Percentiles rank a stretch among this genome's conserved stretches.
Evolutionary conservation across 1,284 basidiomycete species (phyloP).

Genomic region (Cryptococcus neoformans): DNA sequence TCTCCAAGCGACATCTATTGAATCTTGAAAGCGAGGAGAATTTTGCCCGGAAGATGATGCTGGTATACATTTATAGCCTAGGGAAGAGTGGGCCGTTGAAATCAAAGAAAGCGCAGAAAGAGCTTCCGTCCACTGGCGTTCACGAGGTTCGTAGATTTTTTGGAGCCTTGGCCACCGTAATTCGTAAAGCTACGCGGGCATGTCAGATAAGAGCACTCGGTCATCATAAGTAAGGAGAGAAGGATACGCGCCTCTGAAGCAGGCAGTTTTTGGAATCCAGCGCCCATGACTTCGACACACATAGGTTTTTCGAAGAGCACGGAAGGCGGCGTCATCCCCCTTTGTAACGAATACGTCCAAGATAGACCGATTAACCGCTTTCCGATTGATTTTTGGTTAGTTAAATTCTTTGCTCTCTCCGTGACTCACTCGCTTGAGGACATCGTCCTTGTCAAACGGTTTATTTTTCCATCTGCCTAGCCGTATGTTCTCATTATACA

Average conservation of each 20-base stretch:
- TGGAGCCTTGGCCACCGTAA: slow-evolving; percentile 74
- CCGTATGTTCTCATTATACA: slow-evolving; percentile 64
- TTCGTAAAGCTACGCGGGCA: slow-evolving; percentile 62
- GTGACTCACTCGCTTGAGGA: slow-evolving; percentile 36
- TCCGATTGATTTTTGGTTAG: background rate
- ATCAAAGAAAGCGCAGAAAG: background rate
- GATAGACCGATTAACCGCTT: slow-evolving; percentile 48
- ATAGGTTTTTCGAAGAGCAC: slow-evolving; percentile 58
- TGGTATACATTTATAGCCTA: slow-evolving; percentile 7
- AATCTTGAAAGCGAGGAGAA: too few species aligned
- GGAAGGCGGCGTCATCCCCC: slow-evolving; percentile 56
- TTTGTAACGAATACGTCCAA: slow-evolving; percentile 58
- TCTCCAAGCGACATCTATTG: too few species aligned
- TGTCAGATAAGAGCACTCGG: background rate
- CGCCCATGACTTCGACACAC: slow-evolving; percentile 64
- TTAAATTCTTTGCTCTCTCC: background rate
- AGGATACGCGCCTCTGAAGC: too few species aligned
- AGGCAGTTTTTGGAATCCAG: slow-evolving; percentile 66
- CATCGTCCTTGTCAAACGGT: slow-evolving; percentile 34
- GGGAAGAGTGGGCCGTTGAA: background rate
- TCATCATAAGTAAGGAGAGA: background rate
- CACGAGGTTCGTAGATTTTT: slow-evolving; percentile 61
- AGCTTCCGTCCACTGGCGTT: slow-evolving; percentile 63
- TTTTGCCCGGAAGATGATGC: too few species aligned
- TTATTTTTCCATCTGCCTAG: slow-evolving; percentile 46